Base-by-base conservation (phyloP, 768 basidiomycete species). In the Xerocomus brunneocitrinus region DNA sequence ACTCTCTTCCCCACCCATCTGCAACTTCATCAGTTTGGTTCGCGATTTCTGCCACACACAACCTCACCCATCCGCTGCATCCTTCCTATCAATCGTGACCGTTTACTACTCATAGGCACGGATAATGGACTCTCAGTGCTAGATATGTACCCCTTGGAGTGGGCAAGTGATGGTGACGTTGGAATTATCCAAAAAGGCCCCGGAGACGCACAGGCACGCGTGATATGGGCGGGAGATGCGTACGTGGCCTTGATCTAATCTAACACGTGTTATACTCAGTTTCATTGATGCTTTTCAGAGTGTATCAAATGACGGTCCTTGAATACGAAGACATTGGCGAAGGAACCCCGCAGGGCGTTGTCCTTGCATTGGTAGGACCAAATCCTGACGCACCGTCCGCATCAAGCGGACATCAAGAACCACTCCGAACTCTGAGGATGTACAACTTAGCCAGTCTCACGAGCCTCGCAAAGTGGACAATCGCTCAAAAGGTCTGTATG, bases 151-250 rank as follows among this genome's bases (percentile, higher is more conserved):
- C 90, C 91, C 1, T 76, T 82, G 58, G 85, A 87, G 56, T 85
- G 81, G 81, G 62, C 62, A 9, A 73, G 73, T 25, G 68, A 70
- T 3, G 80, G 79, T 2, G 71, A 68, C 3, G 66, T 77, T 13
- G 68, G 71, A 16, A 61, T 77, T 8, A 40, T 69, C 27, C 68
- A 71, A 41, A 84, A 81, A 58, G 85, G 84, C 5, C 89, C 90
- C 4, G 78, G 79, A 39, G 89, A 91, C 57, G 89, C 91, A 0
- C 77, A 81, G 54, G 78, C 80, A 34, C 75, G 79, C 53, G 71
- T 75, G 27, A 78, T 93, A 19, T 93, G 89, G 89, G 72, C 73
- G 27, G 91, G 91, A 49, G 90, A 92, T 71, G 79, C 82, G 89
- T 89, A 58, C 60, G 79, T 67, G 39, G 38, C 43, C 49, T 38